Percentiles rank a stretch among this genome's conserved stretches.
These are phyloP conservation scores for Aspergillus sclerotioniger DNA, from an alignment of 495 filamentous ascomycete species.

Conservation along the genomic window DNA sequence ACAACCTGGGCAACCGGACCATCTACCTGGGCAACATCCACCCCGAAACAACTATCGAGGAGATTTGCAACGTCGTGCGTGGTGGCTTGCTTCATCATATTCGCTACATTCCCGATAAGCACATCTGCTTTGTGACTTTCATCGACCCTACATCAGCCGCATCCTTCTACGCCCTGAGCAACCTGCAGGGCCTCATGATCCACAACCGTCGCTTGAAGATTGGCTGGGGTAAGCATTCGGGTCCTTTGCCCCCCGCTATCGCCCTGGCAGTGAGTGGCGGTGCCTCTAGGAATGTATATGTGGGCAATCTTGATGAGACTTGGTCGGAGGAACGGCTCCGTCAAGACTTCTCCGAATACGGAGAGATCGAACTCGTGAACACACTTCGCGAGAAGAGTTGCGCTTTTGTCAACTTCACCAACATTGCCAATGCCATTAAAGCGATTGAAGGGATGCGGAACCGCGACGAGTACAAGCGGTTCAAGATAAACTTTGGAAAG, in stretches of 20 bases:
- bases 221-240: conserved; percentile 99
- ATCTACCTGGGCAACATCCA: conserved; percentile 99
- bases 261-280: conserved; percentile 92
- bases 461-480: conserved; percentile 93
- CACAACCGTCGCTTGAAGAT: conserved; percentile 98
- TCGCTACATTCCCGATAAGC: conserved; percentile 98
- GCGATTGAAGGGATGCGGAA: conserved; percentile 94
- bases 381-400: conserved; percentile 97
- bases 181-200: conserved; percentile 97
- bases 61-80: conserved; percentile 96
- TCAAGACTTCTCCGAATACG: conserved; percentile 96
- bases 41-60: conserved; percentile 96
- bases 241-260: conserved; percentile 93
- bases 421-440: conserved; percentile 99
- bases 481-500: conserved; percentile 99
- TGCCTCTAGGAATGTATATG: conserved; percentile 94
- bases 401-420: conserved; percentile 99
- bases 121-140: conserved; percentile 99
- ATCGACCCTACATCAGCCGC: conserved; percentile 98
- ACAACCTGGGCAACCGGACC: conserved; percentile 95
- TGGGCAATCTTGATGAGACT: conserved; percentile 94
- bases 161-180: conserved; percentile 96
- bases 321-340: conserved; percentile 95
- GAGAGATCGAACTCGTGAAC: conserved; percentile 97
- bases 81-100: conserved; percentile 95